Conservation (phyloP, 129 eudicot genomes). For the Ambrosia trifida region DNA sequence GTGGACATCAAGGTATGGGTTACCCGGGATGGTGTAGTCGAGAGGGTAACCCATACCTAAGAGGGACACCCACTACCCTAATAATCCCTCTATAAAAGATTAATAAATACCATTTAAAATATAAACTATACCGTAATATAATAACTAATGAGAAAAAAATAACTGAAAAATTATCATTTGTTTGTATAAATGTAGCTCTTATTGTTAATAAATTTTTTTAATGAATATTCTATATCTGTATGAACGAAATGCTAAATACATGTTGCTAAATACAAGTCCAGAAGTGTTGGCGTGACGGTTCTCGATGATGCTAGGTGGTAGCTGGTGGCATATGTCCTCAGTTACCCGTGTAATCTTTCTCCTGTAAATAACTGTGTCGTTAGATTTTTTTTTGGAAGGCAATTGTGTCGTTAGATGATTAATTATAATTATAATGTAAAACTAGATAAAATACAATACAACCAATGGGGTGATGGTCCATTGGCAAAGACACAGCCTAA, state of each 20-base stretch:
- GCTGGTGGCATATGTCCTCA: not conserved
- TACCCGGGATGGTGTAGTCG: no score
- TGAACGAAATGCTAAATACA: slow-evolving; percentile 23
- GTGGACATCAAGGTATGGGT: no score
- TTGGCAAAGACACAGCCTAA: no score
- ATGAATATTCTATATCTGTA: slow-evolving; percentile 31
- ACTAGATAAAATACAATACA: no score
- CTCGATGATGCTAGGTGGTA: not conserved
- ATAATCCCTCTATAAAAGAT: not conserved
- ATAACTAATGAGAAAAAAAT: not conserved
- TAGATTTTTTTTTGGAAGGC: not conserved
- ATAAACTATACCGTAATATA: not conserved
- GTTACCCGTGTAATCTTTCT: not conserved
- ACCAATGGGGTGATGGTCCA: no score
- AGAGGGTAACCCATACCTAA: no score
- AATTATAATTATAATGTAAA: no score
- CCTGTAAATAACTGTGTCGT: not conserved
- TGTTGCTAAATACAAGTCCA: not conserved
- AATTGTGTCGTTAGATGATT: not conserved
- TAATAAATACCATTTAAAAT: not conserved
- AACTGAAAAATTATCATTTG: not conserved
- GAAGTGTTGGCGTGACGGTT: slow-evolving; percentile 14
- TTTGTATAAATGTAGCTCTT: slow-evolving; percentile 16
- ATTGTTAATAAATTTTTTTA: slow-evolving; percentile 4
- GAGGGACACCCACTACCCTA: no score